Base-by-base conservation (phyloP, 768 basidiomycete genomes). In the Lentinula aciculospora region DNA sequence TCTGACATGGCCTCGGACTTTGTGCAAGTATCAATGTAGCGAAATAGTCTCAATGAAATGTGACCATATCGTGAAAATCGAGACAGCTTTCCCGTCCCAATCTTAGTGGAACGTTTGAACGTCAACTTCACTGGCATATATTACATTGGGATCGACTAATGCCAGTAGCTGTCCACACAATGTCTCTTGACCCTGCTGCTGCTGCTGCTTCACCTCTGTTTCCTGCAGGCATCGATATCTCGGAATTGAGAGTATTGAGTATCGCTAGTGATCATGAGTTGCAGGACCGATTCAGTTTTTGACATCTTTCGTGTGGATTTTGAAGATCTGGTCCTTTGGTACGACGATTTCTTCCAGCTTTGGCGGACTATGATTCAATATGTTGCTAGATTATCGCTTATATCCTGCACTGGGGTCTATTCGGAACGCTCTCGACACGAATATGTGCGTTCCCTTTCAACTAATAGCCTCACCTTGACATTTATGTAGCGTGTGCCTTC, bases 341-440 rank as follows among this genome's bases (percentile, higher is more conserved):
- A 21, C 40, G 21, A 42, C 3, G 7, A 21, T 21, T 2, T 17
- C 40, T 42, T 8, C 32, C 32, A 34, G 32, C 32, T 9, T 34
- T 34, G 32, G 32, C 32, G 13, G 13, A 34, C 13, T 34, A 10
- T 27, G 5, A 27, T 4, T 46, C 21, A 7, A 4, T 23, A 9
- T 27, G 25, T 46, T 46, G 23, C 19, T 21, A 46, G 45, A 46
- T 46, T 23, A 23, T 46, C 5, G 45, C 45, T 8, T 46, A 46
- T 27, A 21, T 62, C 21, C 29, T 62, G 32, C 59, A 62, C 15
- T 62, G 61, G 59, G 54, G 58, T 3, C 51, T 62, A 5, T 62
- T 60, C 12, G 58, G 61, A 2, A 55, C 61, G 12, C 46, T 62
- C 10, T n/a, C 44, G 5, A 27, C 60, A 27, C 61, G 60, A 27